A percentile compares a stretch with the other conserved stretches of the same genome.
phyloP scores from a whole-genome alignment of 768 basidiomycete genomes.

The Mycena filopes region DNA sequence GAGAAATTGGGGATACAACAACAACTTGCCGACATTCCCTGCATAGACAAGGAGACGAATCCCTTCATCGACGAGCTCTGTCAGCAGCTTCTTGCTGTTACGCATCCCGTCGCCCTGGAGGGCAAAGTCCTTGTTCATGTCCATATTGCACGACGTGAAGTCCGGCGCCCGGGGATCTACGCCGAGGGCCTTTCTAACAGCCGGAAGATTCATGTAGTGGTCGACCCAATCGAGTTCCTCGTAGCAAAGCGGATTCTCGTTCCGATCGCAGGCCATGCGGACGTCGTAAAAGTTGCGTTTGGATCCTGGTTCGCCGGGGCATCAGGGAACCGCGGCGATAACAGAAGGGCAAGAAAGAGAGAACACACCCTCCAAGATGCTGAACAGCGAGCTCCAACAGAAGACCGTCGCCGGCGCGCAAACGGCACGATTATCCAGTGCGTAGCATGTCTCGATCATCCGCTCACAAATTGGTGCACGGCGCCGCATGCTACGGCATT shows the following conservation, averaged over 20 bases:
- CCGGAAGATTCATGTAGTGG: slow-evolving; percentile 54
- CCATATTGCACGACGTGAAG: slow-evolving; percentile 77
- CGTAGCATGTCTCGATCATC: slow-evolving; percentile 19
- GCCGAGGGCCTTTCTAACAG: slow-evolving; percentile 85
- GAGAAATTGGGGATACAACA: neutral
- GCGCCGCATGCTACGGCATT: slow-evolving; percentile 12
- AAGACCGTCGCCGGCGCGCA: slow-evolving; percentile 17
- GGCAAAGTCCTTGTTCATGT: slow-evolving; percentile 82
- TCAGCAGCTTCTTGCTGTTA: slow-evolving; percentile 81
- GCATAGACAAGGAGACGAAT: slow-evolving; percentile 22
- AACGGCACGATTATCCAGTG: neutral
- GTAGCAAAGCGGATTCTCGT: slow-evolving; percentile 77
- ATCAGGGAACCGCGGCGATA: neutral
- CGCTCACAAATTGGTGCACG: slow-evolving; percentile 22
- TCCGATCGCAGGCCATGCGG: slow-evolving; percentile 45
- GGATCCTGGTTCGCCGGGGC: slow-evolving; percentile 59
- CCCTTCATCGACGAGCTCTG: slow-evolving; percentile 72
- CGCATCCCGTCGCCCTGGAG: slow-evolving; percentile 89
- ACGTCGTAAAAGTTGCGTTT: slow-evolving; percentile 20
- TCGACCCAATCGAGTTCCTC: slow-evolving; percentile 88
- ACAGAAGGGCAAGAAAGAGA: neutral
- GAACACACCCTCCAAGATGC: neutral
- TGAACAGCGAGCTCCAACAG: slow-evolving; percentile 3
- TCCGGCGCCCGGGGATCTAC: slow-evolving; percentile 61
- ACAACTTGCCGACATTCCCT: slow-evolving; percentile 12